These are phyloP conservation scores for Hydnomerulius pinastri DNA, from an alignment of 768 basidiomycete genomes.

Conservation along the genomic window DNA sequence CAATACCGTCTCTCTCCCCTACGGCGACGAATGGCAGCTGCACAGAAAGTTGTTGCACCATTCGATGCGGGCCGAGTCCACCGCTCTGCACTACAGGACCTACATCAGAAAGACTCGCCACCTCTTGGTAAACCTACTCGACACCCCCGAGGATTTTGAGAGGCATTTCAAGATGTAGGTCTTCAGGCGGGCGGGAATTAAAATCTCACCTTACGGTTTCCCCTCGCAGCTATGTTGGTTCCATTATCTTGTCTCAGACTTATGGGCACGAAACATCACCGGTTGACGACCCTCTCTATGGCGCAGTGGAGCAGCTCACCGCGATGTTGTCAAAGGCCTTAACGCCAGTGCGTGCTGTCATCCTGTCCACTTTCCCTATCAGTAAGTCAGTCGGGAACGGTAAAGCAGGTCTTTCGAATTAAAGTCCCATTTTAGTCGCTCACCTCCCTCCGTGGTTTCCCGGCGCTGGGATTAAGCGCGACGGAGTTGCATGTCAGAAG, in stretches of 20 bases:
- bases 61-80: constrained; percentile 1
- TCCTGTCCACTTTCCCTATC: constrained; percentile 13
- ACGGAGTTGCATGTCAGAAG: neutral
- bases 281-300: constrained; percentile 8
- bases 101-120: constrained; percentile 1
- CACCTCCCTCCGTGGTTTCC: constrained; percentile 25
- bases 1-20: constrained; percentile 10
- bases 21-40: constrained; percentile 19
- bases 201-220: neutral
- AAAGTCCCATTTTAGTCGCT: constrained; percentile 13
- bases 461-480: constrained; percentile 5
- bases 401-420: neutral
- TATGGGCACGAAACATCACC: constrained; percentile 11
- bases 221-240: constrained; percentile 1
- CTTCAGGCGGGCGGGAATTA: neutral
- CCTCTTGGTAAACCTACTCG: constrained; percentile 2
- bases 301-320: neutral
- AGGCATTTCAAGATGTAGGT: constrained; percentile 4
- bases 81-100: neutral
- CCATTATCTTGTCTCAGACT: constrained; percentile 7
- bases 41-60: constrained; percentile 18
- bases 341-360: constrained; percentile 3
- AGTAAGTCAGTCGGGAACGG: constrained; percentile 13
- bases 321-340: neutral
- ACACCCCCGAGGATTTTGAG: neutral